Base-by-base conservation (phyloP, 2,329 filamentous ascomycete genomes). In the Arthrobotrys megalospora region DNA sequence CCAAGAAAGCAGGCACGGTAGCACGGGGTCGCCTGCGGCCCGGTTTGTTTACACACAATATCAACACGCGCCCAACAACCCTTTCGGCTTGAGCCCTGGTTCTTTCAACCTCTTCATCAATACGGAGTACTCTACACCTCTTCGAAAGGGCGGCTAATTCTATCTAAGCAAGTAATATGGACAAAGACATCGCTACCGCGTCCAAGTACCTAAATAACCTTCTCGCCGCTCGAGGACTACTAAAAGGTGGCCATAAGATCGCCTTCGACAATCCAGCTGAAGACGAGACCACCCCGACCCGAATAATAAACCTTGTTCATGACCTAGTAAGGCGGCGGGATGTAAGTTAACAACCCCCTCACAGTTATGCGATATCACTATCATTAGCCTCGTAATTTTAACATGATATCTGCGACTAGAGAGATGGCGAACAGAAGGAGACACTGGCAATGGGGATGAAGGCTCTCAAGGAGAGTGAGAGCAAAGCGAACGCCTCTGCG, bases 291-390 rank as follows among this genome's bases (percentile, higher is more conserved):
- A 89, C 16, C 87, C 89, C 43, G 88, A 88, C 82, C 89, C 88
- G 63, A 92, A 91, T 98, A 81, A 97, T 99, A 85, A 92, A 95
- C 83, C 88, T 99, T 24, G 90, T 99, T 60, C 97, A 99, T 84
- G 96, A 99, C 83, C 85, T 99, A 81, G 93, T 99, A 76, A 84
- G 97, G 77, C 90, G 94, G 81, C 90, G 94, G 86, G 96, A 99
- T 84, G 93, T 97, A 86, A 82, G 90, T 87, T 69, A 58, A 24
- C 5, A 55, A 19, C 21, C 48, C n/a, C 24, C 14, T 45, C 16
- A 6, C 36, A 10, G 2, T 38, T 14, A 6, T 3, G 36, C 36
- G 8, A 38, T 28, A 14, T 10, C 6, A 14, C 19, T 3, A 28
- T 12, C 14, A 8, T 8, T 38, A 12, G 6, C 1, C 19, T 4